Evolutionary conservation across 2,329 filamentous ascomycete species (phyloP).

Genomic region (Coniosporium tulheliwenetii): DNA sequence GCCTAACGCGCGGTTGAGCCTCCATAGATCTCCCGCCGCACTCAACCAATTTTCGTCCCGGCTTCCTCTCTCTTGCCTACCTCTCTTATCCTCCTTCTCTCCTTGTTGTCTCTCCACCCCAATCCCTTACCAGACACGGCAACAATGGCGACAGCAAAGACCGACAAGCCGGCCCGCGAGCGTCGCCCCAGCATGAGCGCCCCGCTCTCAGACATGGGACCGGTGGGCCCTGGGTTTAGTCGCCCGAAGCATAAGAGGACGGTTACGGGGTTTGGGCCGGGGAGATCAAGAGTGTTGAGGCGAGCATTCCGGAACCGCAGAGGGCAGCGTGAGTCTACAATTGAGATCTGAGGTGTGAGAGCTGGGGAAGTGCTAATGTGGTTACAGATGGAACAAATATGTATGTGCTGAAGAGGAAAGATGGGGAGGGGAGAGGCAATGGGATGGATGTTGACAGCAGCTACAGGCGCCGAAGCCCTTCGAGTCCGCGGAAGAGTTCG

Average conservation of each 20-base stretch:
- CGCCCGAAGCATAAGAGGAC: constrained; percentile 95
- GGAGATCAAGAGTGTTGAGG: constrained; percentile 90
- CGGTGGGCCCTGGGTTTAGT: constrained; percentile 72
- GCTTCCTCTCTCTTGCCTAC: too few species aligned
- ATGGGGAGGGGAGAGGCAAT: not conserved
- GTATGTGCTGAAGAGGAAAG: constrained; percentile 24
- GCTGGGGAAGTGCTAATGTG: constrained; percentile 3
- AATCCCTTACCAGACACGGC: not conserved
- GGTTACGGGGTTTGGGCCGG: constrained; percentile 81
- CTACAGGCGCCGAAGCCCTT: constrained; percentile 51
- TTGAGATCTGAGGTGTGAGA: not conserved
- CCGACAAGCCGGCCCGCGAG: constrained; percentile 40
- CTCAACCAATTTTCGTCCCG: too few species aligned
- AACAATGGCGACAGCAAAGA: not conserved
- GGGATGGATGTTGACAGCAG: not conserved
- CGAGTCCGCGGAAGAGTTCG: constrained; percentile 65
- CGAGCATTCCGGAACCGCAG: constrained; percentile 76
- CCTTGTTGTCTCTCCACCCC: not conserved
- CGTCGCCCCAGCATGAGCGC: constrained; percentile 68
- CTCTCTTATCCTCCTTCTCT: too few species aligned
- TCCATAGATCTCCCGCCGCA: too few species aligned
- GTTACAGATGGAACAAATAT: constrained; percentile 42
- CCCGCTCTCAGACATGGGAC: constrained; percentile 75
- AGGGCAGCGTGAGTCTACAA: constrained; percentile 67
- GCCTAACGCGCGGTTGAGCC: too few species aligned